Evolutionary conservation across 257 asterid species (phyloP), one percentile per base, ranked within the genome.

Genomic region (Fraxinus cuspidata): DNA sequence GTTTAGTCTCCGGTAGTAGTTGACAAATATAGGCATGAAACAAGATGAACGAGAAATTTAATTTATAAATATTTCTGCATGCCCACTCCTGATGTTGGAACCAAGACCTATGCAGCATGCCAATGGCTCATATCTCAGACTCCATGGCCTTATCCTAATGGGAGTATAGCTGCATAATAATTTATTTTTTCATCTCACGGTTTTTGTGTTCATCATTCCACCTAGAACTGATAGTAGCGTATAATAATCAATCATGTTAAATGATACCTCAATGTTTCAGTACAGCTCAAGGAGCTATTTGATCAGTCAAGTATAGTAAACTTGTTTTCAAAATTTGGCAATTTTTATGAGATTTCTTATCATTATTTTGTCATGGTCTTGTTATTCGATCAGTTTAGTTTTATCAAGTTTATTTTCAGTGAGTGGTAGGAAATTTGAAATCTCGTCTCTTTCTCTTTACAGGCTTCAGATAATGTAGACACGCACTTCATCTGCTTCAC

Each of bases 401-500:
- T 29, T 7, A 58, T 68, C 27, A 7, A 37, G 49, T 81, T 71
- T 76, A 47, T 42, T 18, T 44, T 34, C 12, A 18, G 27, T 49
- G 58, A 32, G 58, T 77, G 71, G 32, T 23, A 16, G 32, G 40
- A 25, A 37, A 31, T 77, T 70, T 58, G 32, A 64, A 79, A 37
- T 65, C 49, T 76, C 16, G 47, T 63, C 12, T 56, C 9, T 85
- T 77, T 82, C 31, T 70, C 40, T 85, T 73, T 81, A 67, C 97
- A 95, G 98, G 98, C 97, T 19, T 81, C 91, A 16, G 93, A 87
- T 49, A 42, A 87, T 42, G 99, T 90, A 64, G 86, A 91, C 81
- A 86, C 95, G 4, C 99, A 93, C 83, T 93, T 93, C 83, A 91
- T 95, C 83, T 91, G 97, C 89, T 95, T 90, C 83, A 13, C 91